Conservation (phyloP, 441 rosid genomes). For the Mallotus japonicus region DNA sequence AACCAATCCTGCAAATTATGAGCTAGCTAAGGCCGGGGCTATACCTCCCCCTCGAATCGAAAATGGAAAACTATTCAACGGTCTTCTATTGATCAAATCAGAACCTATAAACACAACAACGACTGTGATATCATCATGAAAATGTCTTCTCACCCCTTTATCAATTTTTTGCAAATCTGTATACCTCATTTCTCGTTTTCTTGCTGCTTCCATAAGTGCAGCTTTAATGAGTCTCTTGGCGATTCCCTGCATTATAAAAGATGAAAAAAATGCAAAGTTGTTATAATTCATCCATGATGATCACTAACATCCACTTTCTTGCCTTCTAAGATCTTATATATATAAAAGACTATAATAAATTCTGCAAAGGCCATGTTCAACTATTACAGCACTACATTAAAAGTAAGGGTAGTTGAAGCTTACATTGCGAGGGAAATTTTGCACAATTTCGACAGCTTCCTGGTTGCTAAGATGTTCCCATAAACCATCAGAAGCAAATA, state of each 20-base stretch:
- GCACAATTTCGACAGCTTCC: constrained; percentile 75
- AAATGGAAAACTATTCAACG: constrained; percentile 28
- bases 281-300: neutral
- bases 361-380: neutral
- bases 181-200: constrained; percentile 79
- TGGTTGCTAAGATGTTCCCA: constrained; percentile 90
- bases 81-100: constrained; percentile 31
- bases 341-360: too few species aligned
- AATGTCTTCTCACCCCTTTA: constrained; percentile 82
- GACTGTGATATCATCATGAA: constrained; percentile 84
- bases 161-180: constrained; percentile 76
- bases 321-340: neutral
- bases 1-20: constrained; percentile 10
- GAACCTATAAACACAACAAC: constrained; percentile 66
- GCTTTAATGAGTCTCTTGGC: constrained; percentile 65
- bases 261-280: neutral
- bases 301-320: neutral
- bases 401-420: constrained; percentile 2
- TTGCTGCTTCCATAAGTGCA: constrained; percentile 74
- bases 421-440: constrained; percentile 60
- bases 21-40: neutral
- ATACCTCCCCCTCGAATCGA: constrained; percentile 56
- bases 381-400: neutral
- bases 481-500: constrained; percentile 91
- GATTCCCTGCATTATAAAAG: constrained; percentile 44